Evolutionary conservation across 108 stramenopile genomes (phyloP), one percentile per base, ranked within the genome.

Genomic region (Mayamaea pseudoterrestris): DNA sequence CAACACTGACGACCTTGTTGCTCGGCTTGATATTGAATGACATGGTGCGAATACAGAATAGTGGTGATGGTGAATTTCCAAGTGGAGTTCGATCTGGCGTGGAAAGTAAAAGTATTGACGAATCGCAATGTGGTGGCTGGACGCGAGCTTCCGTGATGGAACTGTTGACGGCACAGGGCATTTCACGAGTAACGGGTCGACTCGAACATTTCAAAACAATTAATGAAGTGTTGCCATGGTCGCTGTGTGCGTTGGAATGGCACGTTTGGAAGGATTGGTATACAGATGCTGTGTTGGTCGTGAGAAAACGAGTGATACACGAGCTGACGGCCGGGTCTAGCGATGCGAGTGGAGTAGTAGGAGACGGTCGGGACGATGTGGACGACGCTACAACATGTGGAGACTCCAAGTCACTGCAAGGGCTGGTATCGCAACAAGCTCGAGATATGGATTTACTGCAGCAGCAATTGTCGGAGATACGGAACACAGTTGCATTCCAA

Each of bases 21-120:
- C 61, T 87, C 21, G 84, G 84, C 7, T 55, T 81, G 22, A 55
- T 69, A 18, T 68, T 87, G 68, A 75, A 78, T 44, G 58, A 68
- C 27, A 66, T 80, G 54, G 16, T 27, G 11, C 48, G 53, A 6
- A 3, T 18, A 12, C 45, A 46, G n/a, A n/a, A n/a, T n/a, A n/a
- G n/a, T n/a, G n/a, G n/a, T n/a, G n/a, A n/a, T n/a, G 4, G 32
- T 41, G 9, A 63, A 62, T n/a, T n/a, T n/a, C n/a, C n/a, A n/a
- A n/a, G n/a, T n/a, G n/a, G n/a, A n/a, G n/a, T n/a, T n/a, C n/a
- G n/a, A n/a, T n/a, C n/a, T n/a, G n/a, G n/a, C n/a, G n/a, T n/a
- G n/a, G n/a, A n/a, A n/a, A n/a, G n/a, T n/a, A n/a, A n/a, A n/a
- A n/a, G n/a, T n/a, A n/a, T n/a, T 31, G 57, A 62, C 12, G 55